These are phyloP conservation scores for Ceratocystis colombiana DNA, from an alignment of 2,329 filamentous ascomycete species.

Conservation along the genomic window DNA sequence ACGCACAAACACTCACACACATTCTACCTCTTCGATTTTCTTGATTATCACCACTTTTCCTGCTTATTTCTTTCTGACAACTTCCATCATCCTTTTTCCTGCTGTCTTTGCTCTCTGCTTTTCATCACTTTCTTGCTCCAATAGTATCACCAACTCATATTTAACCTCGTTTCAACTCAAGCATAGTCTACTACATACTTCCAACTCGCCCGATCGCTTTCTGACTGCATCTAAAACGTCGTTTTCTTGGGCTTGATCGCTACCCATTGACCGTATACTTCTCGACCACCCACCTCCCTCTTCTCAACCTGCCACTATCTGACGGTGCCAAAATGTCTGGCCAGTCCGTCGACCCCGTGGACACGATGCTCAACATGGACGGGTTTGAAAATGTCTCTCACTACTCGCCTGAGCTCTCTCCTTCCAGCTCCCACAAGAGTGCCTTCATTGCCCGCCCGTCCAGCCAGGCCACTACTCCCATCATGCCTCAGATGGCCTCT, in stretches of 20 bases:
- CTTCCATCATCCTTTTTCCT: neutral
- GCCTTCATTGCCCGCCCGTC: conserved; percentile 43
- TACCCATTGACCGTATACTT: neutral
- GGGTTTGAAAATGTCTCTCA: conserved; percentile 52
- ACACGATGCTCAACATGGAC: conserved; percentile 50
- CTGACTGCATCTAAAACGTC: neutral
- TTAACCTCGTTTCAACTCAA: neutral
- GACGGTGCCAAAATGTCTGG: conserved; percentile 29
- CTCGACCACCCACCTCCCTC: neutral
- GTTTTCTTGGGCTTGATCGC: neutral
- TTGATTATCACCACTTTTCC: conserved; percentile 15
- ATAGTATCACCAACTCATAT: conserved; percentile 3
- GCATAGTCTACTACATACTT: neutral
- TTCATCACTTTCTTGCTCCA: neutral
- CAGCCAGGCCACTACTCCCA: conserved; percentile 46
- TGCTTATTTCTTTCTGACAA: conserved; percentile 4
- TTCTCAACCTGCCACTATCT: neutral
- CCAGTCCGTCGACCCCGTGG: conserved; percentile 43
- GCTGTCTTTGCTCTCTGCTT: neutral
- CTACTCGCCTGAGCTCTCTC: conserved; percentile 52
- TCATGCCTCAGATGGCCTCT: conserved; percentile 41
- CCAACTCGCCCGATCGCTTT: neutral
- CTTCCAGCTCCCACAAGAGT: conserved; percentile 44
- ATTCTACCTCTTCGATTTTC: neutral
- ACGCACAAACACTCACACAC: neutral